phyloP scores from a whole-genome alignment of 2,329 filamentous ascomycete species.

The Chaetomium globosum region DNA sequence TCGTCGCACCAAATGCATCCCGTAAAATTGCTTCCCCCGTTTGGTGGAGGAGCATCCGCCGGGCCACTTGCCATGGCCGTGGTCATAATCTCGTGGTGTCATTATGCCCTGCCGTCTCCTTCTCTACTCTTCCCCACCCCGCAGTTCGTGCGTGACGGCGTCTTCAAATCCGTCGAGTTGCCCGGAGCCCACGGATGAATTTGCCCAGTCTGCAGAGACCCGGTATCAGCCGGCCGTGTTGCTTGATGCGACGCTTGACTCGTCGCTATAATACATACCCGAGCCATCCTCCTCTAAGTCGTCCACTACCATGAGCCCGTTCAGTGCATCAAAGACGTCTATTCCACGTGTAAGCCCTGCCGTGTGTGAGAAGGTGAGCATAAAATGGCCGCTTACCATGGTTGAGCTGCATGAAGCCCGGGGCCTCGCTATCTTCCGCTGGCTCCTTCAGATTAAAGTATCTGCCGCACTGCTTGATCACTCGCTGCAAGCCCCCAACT shows the following conservation, averaged over 20 bases:
- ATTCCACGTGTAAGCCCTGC: constrained; percentile 29
- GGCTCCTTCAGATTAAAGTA: constrained; percentile 46
- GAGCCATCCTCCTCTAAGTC: constrained; percentile 62
- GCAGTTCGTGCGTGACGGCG: constrained; percentile 44
- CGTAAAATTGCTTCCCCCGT: not conserved
- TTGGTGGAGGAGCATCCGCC: not conserved
- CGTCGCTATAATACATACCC: constrained; percentile 54
- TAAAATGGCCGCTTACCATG: constrained; percentile 42
- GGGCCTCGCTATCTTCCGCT: constrained; percentile 39
- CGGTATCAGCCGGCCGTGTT: constrained; percentile 43
- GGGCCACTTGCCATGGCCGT: not conserved
- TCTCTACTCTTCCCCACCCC: not conserved
- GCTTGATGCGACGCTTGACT: constrained; percentile 42
- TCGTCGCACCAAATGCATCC: constrained; percentile 4
- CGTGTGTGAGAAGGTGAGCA: not conserved
- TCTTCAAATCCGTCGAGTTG: constrained; percentile 51
- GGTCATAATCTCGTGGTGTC: constrained; percentile 1
- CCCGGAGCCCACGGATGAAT: constrained; percentile 51
- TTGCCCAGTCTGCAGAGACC: constrained; percentile 55
- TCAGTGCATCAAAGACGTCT: constrained; percentile 54
- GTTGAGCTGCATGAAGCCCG: constrained; percentile 43
- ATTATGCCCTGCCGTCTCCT: not conserved
- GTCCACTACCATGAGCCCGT: constrained; percentile 58
- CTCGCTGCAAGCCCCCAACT: constrained; percentile 48
- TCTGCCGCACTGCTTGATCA: constrained; percentile 48